Conservation (phyloP, 176 grass and related monocot genomes). For the Saccharum spontaneum region DNA sequence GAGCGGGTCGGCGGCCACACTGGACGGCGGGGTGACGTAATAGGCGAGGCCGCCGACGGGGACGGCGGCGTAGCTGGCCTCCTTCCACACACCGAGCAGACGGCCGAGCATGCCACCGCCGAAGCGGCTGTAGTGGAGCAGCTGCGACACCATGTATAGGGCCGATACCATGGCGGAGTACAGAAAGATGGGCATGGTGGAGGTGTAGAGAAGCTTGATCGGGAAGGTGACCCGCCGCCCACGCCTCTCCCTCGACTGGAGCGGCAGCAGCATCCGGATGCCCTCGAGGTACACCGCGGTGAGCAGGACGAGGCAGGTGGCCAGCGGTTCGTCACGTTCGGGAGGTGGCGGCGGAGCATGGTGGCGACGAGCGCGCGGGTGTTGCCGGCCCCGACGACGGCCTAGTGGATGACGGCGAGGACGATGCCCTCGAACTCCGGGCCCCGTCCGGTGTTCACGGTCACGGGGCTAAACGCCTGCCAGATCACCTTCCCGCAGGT, state of each 20-base stretch:
- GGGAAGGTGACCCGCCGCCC: background rate
- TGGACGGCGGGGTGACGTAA: background rate
- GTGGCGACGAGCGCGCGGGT: background rate
- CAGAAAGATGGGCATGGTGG: background rate
- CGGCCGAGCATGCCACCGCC: background rate
- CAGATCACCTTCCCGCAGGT: constrained; percentile 10
- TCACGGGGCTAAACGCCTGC: background rate
- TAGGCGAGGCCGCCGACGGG: background rate
- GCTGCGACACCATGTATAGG: background rate
- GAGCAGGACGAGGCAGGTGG: background rate
- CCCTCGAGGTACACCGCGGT: background rate
- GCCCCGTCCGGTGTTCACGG: background rate
- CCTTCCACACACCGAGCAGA: background rate
- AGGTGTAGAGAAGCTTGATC: constrained; percentile 12
- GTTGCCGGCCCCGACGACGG: background rate
- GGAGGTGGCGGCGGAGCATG: background rate
- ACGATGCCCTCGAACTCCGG: background rate
- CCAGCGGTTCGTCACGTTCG: background rate
- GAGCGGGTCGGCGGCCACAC: background rate
- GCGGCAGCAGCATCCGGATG: background rate
- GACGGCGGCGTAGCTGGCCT: background rate
- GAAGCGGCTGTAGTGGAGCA: background rate
- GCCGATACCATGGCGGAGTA: background rate
- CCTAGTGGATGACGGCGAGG: background rate
- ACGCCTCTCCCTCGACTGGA: background rate